Base-by-base conservation (phyloP, 2,329 filamentous ascomycete genomes). In the Pseudohalonectria lignicola region DNA sequence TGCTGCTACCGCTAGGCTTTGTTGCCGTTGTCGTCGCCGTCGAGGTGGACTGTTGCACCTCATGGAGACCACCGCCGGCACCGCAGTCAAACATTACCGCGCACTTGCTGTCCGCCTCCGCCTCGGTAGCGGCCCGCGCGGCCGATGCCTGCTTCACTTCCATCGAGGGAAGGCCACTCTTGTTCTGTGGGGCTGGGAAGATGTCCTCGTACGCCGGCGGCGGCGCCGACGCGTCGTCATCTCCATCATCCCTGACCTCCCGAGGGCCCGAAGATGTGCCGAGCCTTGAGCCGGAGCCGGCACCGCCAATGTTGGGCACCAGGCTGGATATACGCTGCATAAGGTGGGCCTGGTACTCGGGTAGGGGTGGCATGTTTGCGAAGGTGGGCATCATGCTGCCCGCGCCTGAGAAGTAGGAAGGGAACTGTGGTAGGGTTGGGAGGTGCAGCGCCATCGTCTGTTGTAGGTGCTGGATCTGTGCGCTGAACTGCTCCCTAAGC, bases 191-290 rank as follows among this genome's bases (percentile, higher is more conserved):
- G 54, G 37, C 37, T 40, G 48, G 26, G 54, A 78, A 92, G 20
- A 92, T 74, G 34, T 88, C 85, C 38, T 87, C 79, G 46, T 92
- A 92, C 0, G 85, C 74, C 9, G 85, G 85, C 8, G 83, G 83
- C 23, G 73, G 66, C 4, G 67, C 62, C 9, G 73, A 59, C 29
- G 20, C 80, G 61, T 51, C 82, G 61, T 50, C 81, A 78, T 74
- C 78, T 84, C 79, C 81, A 84, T 42, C 70, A 69, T 47, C 65
- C 65, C 37, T 76, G 39, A 64, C 54, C 37, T 65, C 62, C 44
- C 68, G 69, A 29, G 56, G 44, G 34, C 56, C 41, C 2, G 42
- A 26, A 26, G 23, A 28, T 18, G 59, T 53, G 21, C 60, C 58
- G 13, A 52, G 59, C 5, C 66, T 58, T 2, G 68, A 64, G 16